Conservation (phyloP, 1,284 basidiomycete species). For the Chondrostereum purpureum region DNA sequence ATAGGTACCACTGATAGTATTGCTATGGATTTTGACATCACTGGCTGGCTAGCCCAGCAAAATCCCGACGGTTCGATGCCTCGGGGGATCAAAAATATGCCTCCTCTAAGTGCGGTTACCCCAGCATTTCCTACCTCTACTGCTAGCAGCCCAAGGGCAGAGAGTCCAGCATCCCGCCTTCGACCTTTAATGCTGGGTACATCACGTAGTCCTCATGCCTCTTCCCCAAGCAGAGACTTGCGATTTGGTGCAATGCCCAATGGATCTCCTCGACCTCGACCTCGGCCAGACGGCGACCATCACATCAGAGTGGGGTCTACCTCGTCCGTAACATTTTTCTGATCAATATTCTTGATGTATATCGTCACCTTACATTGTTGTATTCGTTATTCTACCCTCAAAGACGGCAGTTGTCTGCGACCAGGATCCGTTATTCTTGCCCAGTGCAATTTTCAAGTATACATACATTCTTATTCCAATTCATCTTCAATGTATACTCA, state of each 20-base stretch:
- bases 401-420: too few species aligned
- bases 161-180: neutral
- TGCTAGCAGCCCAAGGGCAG: neutral
- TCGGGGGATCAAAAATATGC: conserved; percentile 9
- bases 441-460: too few species aligned
- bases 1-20: neutral
- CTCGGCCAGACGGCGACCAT: neutral
- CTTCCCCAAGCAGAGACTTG: neutral
- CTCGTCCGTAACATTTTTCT: conserved; percentile 10
- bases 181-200: neutral
- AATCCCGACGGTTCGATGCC: conserved; percentile 14
- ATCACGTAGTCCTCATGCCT: too few species aligned
- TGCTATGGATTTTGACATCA: conserved; percentile 8
- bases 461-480: too few species aligned
- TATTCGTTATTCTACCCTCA: too few species aligned
- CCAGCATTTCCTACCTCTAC: conserved; percentile 12
- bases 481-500: too few species aligned
- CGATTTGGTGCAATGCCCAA: neutral
- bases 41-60: conserved; percentile 14
- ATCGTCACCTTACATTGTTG: too few species aligned
- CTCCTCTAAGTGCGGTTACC: conserved; percentile 14
- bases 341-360: conserved; percentile 12
- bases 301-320: conserved; percentile 4
- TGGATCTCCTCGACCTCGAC: neutral
- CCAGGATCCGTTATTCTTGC: too few species aligned